phyloP scores from a whole-genome alignment of 495 filamentous ascomycete genomes.

The Chaetomium fimeti region DNA sequence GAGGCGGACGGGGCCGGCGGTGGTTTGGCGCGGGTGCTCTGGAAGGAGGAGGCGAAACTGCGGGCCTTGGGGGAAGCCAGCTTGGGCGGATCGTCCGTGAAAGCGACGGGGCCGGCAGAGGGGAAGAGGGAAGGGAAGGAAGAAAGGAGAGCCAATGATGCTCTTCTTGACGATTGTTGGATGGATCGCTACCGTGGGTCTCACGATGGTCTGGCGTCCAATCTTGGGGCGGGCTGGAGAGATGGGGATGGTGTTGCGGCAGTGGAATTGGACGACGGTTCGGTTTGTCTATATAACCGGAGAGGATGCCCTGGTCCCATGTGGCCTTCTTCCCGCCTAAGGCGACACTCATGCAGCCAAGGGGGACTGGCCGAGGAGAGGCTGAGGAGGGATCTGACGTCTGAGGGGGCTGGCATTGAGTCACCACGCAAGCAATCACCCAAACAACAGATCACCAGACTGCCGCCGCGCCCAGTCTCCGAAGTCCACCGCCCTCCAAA shows the following conservation, averaged over 20 bases:
- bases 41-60: not conserved
- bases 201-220: conserved; percentile 26
- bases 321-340: conserved; percentile 5
- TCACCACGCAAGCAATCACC: conserved; percentile 19
- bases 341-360: conserved; percentile 10
- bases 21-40: conserved; percentile 13
- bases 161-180: conserved; percentile 4
- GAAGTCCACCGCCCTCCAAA: conserved; percentile 11
- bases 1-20: conserved; percentile 18
- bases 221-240: conserved; percentile 13
- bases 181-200: conserved; percentile 21
- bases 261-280: conserved; percentile 20
- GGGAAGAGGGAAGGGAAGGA: not conserved
- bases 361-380: conserved; percentile 6
- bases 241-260: conserved; percentile 14
- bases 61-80: conserved; percentile 27
- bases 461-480: conserved; percentile 10
- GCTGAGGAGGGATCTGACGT: conserved; percentile 5
- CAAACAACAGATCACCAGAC: conserved; percentile 17
- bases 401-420: conserved; percentile 26
- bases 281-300: conserved; percentile 22
- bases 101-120: not conserved
- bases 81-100: conserved; percentile 16
- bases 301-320: not conserved
- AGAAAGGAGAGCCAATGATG: conserved; percentile 10